Evolutionary conservation across 805 yeast species (phyloP), one percentile per base, ranked within the genome.

Genomic region (Yarrowia porcina): DNA sequence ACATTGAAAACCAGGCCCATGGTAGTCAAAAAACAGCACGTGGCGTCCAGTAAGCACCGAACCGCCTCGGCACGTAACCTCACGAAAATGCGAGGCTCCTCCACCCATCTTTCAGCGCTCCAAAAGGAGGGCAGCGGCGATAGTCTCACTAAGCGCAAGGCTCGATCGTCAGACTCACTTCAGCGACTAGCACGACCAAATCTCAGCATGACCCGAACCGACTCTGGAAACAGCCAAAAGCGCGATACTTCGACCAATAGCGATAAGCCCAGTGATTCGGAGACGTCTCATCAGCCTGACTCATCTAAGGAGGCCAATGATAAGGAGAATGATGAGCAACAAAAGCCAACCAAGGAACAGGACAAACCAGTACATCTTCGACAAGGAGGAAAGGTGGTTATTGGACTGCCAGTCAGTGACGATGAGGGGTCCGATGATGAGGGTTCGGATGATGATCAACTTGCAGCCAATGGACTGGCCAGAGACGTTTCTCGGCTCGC

Each of bases 1-100:
- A 21, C 30, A 28, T 3, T 27, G 3, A 13, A 18, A 23, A 52
- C 33, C 44, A 21, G 59, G 20, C n/a, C 59, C 36, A 52, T 52
- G 59, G 59, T 52, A 23, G 59, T 52, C 18, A 52, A 52, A 17
- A 52, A 52, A 25, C 59, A 52, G 17, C 59, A 52, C 59, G 59
- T 52, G 33, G 59, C 33, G 17, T 52, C 59, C 13, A 52, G 44
- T 44, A 52, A 52, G 44, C 44, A 52, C 23, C 59, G 59, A 6
- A 52, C 44, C 13, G 59, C 59, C 25, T 52, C 59, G 44, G 42
- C 59, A 2, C 42, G 59, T 17, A 52, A 52, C 17, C 44, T 52
- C 33, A 9, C 44, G 23, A 52, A 52, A 17, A 52, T 52, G 59
- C 42, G 59, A 13, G 59, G 59, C 12, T 52, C 59, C 13, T 52